phyloP scores from a whole-genome alignment of 176 grass and related monocot species.

The Oryza glaberrima region DNA sequence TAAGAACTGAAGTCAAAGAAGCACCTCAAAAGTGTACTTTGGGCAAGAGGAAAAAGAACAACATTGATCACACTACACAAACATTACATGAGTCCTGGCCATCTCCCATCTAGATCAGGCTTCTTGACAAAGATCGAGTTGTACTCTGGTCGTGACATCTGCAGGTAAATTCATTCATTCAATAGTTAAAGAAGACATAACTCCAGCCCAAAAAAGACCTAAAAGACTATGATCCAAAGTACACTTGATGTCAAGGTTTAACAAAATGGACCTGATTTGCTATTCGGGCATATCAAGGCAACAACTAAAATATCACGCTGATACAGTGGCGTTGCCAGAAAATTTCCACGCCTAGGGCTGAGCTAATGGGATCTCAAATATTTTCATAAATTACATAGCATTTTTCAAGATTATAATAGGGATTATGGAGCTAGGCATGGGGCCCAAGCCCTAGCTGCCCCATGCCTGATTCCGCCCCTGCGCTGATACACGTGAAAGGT shows the following conservation, averaged over 20 bases:
- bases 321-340: not conserved
- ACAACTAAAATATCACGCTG: not conserved
- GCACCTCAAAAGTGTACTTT: conserved; percentile 20
- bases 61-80: conserved; percentile 2
- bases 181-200: not conserved
- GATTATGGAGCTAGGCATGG: no score
- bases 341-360: no score
- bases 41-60: not conserved
- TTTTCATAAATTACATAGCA: no score
- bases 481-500: not conserved
- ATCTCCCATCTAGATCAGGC: conserved; percentile 49
- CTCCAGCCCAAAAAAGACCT: not conserved
- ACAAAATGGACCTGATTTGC: not conserved
- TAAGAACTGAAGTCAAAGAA: not conserved
- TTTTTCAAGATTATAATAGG: no score
- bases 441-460: no score
- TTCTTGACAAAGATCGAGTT: conserved; percentile 69
- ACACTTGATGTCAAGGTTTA: not conserved
- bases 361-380: no score
- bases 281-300: not conserved
- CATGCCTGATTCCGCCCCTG: no score
- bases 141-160: conserved; percentile 70
- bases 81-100: conserved; percentile 43
- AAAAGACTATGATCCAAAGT: not conserved
- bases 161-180: conserved; percentile 27